These are phyloP conservation scores for Debaryomyces nepalensis DNA, from an alignment of 1,139 yeast species.

Conservation along the genomic window DNA sequence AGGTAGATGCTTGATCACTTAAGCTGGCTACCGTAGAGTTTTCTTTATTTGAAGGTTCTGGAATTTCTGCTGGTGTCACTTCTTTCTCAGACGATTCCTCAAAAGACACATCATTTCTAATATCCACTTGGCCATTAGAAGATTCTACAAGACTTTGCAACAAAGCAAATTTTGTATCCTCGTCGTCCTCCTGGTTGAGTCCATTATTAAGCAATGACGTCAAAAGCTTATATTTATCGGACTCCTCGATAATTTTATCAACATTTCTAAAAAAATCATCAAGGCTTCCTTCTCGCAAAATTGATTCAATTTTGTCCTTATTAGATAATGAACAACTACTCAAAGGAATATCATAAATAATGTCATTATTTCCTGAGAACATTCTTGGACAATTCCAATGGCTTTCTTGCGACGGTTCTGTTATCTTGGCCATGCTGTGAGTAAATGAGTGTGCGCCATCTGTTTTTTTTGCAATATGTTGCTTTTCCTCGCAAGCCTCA, in stretches of 20 bases:
- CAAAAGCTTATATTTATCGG: slow-evolving; percentile 34
- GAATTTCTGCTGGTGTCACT: neutral
- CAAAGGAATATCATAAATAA: slow-evolving; percentile 35
- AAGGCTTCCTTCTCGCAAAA: slow-evolving; percentile 25
- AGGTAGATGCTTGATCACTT: too few relatives aligned
- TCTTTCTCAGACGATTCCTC: slow-evolving; percentile 10
- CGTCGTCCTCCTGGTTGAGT: slow-evolving; percentile 21
- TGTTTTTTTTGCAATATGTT: slow-evolving; percentile 18
- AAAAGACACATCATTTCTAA: neutral
- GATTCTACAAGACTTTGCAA: slow-evolving; percentile 27
- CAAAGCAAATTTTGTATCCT: slow-evolving; percentile 28
- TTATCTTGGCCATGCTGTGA: slow-evolving; percentile 41
- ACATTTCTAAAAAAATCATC: slow-evolving; percentile 28
- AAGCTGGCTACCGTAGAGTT: too few relatives aligned
- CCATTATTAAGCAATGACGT: slow-evolving; percentile 17
- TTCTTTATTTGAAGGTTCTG: neutral
- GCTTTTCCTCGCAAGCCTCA: slow-evolving; percentile 47
- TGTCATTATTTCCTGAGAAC: slow-evolving; percentile 16
- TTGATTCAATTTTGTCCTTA: slow-evolving; percentile 24
- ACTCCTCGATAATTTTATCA: slow-evolving; percentile 26
- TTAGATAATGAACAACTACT: slow-evolving; percentile 27
- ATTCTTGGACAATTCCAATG: neutral
- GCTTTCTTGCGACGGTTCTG: slow-evolving; percentile 1
- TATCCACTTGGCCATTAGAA: slow-evolving; percentile 9
- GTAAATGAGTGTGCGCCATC: slow-evolving; percentile 29